Conservation (phyloP, 371 early-diverging fungal genomes). For the Mortierella sp. region DNA sequence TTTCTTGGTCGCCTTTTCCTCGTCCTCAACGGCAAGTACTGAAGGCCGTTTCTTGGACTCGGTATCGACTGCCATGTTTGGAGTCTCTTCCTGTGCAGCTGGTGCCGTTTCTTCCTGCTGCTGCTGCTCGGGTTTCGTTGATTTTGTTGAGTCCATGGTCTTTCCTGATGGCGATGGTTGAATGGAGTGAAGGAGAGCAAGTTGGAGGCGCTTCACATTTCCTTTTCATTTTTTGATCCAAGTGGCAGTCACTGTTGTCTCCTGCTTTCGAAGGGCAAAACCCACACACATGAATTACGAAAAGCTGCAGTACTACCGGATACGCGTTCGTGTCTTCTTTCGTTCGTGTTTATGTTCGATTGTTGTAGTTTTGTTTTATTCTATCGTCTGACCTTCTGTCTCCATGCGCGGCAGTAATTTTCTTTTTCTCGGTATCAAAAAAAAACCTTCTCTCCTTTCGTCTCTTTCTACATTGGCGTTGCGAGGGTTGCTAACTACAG, state of each 20-base stretch:
- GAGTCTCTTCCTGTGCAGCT: too few species aligned
- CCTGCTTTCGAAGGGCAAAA: not conserved
- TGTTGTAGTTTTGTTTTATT: not conserved
- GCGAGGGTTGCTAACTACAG: not conserved
- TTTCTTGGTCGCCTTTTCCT: conserved; percentile 35
- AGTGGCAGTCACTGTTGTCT: not conserved
- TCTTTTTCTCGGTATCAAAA: conserved; percentile 5
- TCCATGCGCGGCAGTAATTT: not conserved
- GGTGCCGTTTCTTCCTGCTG: not conserved
- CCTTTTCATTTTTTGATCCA: conserved; percentile 7
- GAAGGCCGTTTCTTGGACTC: conserved; percentile 27
- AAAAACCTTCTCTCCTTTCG: not conserved
- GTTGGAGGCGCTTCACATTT: not conserved
- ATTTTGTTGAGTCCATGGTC: not conserved
- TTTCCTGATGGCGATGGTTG: conserved; percentile 4
- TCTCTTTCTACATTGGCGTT: not conserved
- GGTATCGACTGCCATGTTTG: not conserved
- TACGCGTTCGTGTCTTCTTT: not conserved
- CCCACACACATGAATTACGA: not conserved
- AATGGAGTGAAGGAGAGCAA: not conserved
- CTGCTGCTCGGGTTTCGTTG: conserved; percentile 9
- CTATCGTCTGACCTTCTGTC: not conserved
- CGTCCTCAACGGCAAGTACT: conserved; percentile 36
- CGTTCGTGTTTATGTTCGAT: not conserved
- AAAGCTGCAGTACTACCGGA: not conserved